Evolutionary conservation across 2,329 filamentous ascomycete species (phyloP).

Genomic region (Stagonosporopsis tanaceti): DNA sequence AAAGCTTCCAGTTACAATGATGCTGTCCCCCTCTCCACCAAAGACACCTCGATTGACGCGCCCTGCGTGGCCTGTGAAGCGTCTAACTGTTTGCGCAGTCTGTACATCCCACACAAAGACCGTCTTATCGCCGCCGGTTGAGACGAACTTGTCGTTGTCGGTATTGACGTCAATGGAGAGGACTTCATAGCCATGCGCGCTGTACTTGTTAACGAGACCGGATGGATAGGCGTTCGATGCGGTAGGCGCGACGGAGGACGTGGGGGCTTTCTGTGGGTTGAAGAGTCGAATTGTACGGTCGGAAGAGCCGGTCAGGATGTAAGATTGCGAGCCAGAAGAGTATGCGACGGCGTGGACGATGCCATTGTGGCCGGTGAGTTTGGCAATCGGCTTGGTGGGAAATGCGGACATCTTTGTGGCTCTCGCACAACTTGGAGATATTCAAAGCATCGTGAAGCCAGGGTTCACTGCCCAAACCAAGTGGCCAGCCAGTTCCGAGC

Average conservation of each 20-base stretch:
- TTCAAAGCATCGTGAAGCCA: constrained; percentile 34
- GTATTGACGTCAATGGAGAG: constrained; percentile 76
- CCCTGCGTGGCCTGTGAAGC: constrained; percentile 76
- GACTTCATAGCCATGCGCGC: constrained; percentile 90
- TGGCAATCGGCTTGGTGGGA: constrained; percentile 51
- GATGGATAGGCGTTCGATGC: constrained; percentile 33
- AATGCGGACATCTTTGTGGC: constrained; percentile 47
- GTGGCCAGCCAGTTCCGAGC: not conserved
- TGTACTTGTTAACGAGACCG: constrained; percentile 82
- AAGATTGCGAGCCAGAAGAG: constrained; percentile 58
- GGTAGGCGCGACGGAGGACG: constrained; percentile 46
- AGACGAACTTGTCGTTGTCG: constrained; percentile 86
- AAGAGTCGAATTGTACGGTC: constrained; percentile 88
- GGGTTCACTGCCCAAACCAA: not conserved
- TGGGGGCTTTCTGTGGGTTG: constrained; percentile 69
- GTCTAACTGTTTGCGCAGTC: constrained; percentile 76
- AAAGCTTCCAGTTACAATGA: constrained; percentile 76
- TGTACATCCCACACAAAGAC: constrained; percentile 96
- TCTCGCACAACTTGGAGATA: not conserved
- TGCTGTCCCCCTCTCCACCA: constrained; percentile 75
- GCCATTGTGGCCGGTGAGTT: constrained; percentile 53
- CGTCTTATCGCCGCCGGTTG: constrained; percentile 85
- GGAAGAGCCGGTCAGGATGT: constrained; percentile 81
- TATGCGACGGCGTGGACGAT: constrained; percentile 61
- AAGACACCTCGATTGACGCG: constrained; percentile 82